These are phyloP conservation scores for Ophiostoma tasmaniense DNA, from an alignment of 2,329 filamentous ascomycete species.

Conservation along the genomic window DNA sequence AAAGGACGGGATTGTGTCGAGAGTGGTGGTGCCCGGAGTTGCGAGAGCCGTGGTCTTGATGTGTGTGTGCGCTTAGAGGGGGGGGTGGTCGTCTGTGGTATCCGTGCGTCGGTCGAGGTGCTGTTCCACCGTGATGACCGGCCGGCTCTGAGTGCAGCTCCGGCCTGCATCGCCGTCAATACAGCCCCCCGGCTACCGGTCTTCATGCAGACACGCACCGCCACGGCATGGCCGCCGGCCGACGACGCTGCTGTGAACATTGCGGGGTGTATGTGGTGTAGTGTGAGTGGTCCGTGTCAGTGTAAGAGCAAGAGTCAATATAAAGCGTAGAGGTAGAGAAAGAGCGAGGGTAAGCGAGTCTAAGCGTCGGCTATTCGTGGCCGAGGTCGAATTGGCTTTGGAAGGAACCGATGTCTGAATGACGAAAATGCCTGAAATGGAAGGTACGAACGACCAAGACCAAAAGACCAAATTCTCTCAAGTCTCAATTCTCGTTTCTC, in stretches of 20 bases:
- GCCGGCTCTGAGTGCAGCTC: neutral
- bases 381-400: neutral
- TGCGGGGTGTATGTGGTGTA: neutral
- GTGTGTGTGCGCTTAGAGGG: neutral
- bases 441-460: neutral
- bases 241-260: slow-evolving; percentile 14
- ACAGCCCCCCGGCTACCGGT: slow-evolving; percentile 8
- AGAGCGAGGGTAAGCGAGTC: neutral
- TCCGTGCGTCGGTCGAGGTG: neutral
- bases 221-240: slow-evolving; percentile 14
- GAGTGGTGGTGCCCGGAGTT: neutral
- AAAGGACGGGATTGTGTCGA: slow-evolving; percentile 19
- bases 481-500: neutral
- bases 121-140: slow-evolving; percentile 13
- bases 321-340: neutral
- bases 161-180: slow-evolving; percentile 6
- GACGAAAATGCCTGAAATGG: neutral
- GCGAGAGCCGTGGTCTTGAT: neutral
- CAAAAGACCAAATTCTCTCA: neutral
- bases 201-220: slow-evolving; percentile 13
- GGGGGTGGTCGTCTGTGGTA: neutral
- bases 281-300: neutral
- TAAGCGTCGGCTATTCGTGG: slow-evolving; percentile 1
- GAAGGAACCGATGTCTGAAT: neutral
- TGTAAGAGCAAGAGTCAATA: neutral